phyloP scores from a whole-genome alignment of 176 grass and related monocot genomes.

The Avena insularis region DNA sequence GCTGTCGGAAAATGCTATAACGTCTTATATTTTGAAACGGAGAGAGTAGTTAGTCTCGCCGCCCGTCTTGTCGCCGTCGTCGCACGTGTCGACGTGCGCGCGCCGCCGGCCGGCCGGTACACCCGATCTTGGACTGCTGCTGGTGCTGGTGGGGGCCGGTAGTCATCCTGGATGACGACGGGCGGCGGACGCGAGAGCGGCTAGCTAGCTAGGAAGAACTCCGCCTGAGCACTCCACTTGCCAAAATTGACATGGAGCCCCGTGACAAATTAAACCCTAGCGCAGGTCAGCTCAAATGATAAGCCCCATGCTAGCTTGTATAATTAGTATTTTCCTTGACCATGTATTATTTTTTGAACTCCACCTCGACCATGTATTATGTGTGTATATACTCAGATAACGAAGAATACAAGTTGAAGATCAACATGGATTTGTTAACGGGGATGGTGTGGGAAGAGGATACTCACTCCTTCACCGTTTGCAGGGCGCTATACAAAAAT shows the following conservation, averaged over 20 bases:
- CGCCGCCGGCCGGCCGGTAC: constrained; percentile 36
- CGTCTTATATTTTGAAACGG: too few species aligned
- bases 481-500: too few species aligned
- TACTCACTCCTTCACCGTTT: too few species aligned
- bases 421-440: not conserved
- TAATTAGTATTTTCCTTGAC: not conserved
- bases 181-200: not conserved
- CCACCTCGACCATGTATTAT: not conserved
- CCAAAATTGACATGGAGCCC: constrained; percentile 35
- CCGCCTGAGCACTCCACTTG: constrained; percentile 36
- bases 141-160: not conserved
- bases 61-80: constrained; percentile 33
- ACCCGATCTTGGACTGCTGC: not conserved
- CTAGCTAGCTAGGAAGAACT: constrained; percentile 12
- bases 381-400: constrained; percentile 25
- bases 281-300: not conserved
- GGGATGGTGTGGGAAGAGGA: not conserved
- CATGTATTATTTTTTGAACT: not conserved
- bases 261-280: not conserved
- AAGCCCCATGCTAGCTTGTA: not conserved
- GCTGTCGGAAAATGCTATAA: too few species aligned
- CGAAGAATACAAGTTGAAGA: constrained; percentile 2
- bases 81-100: constrained; percentile 33
- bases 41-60: not conserved
- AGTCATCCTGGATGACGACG: constrained; percentile 27